These are phyloP conservation scores for Diaporthe sp. DNA, from an alignment of 2,329 filamentous ascomycete genomes.

Conservation along the genomic window DNA sequence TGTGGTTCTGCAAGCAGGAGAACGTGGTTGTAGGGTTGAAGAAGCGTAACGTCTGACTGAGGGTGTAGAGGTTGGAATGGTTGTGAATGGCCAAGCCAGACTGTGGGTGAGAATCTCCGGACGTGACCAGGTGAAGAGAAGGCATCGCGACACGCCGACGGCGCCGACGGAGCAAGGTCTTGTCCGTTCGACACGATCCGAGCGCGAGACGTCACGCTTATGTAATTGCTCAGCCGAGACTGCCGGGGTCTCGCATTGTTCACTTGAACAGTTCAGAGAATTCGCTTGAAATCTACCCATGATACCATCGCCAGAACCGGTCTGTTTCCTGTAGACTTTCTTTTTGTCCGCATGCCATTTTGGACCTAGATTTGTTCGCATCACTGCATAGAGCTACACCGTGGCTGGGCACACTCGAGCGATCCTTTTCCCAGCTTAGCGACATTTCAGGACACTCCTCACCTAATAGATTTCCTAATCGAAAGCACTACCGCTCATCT, in stretches of 20 bases:
- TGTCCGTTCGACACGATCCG: slow-evolving; percentile 13
- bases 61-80: background rate
- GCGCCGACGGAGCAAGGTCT: slow-evolving; percentile 1
- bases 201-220: slow-evolving; percentile 31
- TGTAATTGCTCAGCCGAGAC: slow-evolving; percentile 31
- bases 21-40: slow-evolving; percentile 7
- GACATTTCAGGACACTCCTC: background rate
- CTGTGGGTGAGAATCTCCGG: too few relatives aligned
- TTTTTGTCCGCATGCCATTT: background rate
- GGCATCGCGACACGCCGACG: slow-evolving; percentile 7
- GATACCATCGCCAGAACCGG: background rate
- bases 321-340: background rate
- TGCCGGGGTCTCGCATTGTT: background rate
- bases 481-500: background rate
- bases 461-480: background rate
- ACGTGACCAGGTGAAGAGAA: background rate
- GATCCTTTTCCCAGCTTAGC: background rate
- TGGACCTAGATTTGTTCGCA: background rate
- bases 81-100: background rate
- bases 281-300: background rate
- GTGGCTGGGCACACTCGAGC: background rate
- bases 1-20: slow-evolving; percentile 38
- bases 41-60: background rate
- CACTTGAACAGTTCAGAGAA: background rate
- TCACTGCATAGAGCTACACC: background rate